A percentile compares a stretch with the other conserved stretches of the same genome.
Conservation (phyloP, 306 rosid genomes). For the Ormosia semicastrata region DNA sequence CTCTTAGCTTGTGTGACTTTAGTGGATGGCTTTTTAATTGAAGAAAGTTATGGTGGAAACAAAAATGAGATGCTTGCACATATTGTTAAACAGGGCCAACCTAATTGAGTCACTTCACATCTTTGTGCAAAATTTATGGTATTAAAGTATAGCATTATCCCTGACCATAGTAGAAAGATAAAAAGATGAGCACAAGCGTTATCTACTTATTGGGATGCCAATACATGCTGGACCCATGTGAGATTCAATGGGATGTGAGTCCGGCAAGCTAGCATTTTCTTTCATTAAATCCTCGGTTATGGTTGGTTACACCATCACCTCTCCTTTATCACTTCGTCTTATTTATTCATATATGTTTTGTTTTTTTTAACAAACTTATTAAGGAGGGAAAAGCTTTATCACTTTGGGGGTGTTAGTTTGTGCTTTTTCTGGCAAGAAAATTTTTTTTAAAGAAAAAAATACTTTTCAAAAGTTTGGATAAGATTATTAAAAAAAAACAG, state of each 20-base stretch:
- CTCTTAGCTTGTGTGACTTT: conserved; percentile 25
- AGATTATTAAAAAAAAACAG: too few relatives aligned
- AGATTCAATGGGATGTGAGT: conserved; percentile 23
- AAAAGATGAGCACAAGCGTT: not conserved
- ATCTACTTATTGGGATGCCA: conserved; percentile 17
- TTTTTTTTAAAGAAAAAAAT: too few relatives aligned
- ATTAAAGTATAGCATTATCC: conserved; percentile 12
- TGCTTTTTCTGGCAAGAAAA: too few relatives aligned
- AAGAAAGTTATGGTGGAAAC: conserved; percentile 22
- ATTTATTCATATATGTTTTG: not conserved
- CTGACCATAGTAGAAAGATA: not conserved
- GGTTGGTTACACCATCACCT: conserved; percentile 33
- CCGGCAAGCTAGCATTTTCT: conserved; percentile 30
- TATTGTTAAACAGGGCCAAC: conserved; percentile 1
- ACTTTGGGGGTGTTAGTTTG: not conserved
- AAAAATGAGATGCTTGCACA: conserved; percentile 26
- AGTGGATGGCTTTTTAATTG: conserved; percentile 31
- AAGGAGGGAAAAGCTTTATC: not conserved
- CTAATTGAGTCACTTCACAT: conserved; percentile 34
- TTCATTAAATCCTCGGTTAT: conserved; percentile 33
- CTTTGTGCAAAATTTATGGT: conserved; percentile 20
- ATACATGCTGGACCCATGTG: conserved; percentile 34
- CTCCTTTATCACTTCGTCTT: conserved; percentile 23
- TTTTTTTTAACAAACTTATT: not conserved
- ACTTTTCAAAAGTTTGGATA: too few relatives aligned